A percentile compares a stretch with the other conserved stretches of the same genome.
These are phyloP conservation scores for Metschnikowia henanensis DNA, from an alignment of 805 yeast species.

Conservation along the genomic window DNA sequence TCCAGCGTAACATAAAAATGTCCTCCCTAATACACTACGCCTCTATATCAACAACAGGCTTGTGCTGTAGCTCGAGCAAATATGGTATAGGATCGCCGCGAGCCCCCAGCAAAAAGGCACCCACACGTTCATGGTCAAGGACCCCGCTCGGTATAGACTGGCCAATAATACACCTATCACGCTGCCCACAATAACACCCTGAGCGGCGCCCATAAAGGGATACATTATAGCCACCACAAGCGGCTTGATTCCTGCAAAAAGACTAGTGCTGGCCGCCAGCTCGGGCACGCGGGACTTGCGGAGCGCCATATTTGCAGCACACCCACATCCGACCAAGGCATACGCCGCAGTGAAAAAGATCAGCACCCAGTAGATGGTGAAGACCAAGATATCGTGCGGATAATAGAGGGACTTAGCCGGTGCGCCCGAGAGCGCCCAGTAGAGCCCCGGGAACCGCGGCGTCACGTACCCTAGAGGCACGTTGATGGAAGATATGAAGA, in stretches of 20 bases:
- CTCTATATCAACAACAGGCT: slow-evolving; percentile 24
- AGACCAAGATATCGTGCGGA: slow-evolving; percentile 73
- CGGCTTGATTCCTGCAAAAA: slow-evolving; percentile 23
- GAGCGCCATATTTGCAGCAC: slow-evolving; percentile 33
- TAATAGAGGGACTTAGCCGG: slow-evolving; percentile 62
- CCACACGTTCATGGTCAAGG: slow-evolving; percentile 93
- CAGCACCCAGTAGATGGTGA: slow-evolving; percentile 80
- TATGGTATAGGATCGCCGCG: slow-evolving; percentile 63
- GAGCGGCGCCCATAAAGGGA: slow-evolving; percentile 53
- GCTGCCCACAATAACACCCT: slow-evolving; percentile 73
- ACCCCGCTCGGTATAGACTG: slow-evolving; percentile 76
- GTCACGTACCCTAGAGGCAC: slow-evolving; percentile 80
- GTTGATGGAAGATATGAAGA: slow-evolving; percentile 44
- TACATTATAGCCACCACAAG: slow-evolving; percentile 48
- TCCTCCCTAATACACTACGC: neutral
- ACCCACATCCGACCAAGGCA: slow-evolving; percentile 60
- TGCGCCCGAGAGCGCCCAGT: slow-evolving; percentile 61
- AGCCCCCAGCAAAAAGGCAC: slow-evolving; percentile 84
- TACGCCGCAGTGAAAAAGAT: slow-evolving; percentile 67
- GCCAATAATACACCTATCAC: slow-evolving; percentile 73
- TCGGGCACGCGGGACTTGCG: slow-evolving; percentile 19
- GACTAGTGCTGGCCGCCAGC: slow-evolving; percentile 3
- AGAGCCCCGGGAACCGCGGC: slow-evolving; percentile 80
- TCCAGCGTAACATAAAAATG: neutral
- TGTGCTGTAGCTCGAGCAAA: slow-evolving; percentile 65